Base-by-base conservation (phyloP, 2,329 filamentous ascomycete genomes). In the Davidsoniella australis region DNA sequence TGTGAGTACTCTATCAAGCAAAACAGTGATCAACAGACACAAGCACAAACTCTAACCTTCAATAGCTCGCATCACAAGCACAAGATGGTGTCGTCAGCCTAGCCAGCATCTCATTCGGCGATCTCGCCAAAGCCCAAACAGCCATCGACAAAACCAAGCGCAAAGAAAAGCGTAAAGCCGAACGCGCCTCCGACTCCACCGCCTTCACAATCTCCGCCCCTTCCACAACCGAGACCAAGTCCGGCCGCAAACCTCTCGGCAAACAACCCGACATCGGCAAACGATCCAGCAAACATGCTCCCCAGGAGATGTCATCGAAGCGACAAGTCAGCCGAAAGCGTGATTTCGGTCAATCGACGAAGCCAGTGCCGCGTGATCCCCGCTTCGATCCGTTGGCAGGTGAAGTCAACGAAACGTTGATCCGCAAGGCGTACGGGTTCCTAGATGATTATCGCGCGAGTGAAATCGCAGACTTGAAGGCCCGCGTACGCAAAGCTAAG, bases 81-180 rank as follows among this genome's bases (percentile, higher is more conserved):
- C 47, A 39, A n/a, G 7, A 16, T 29, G 47, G 26, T 18, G 44
- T 29, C 9, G 37, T 38, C 20, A 45, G 72, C 52, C 64, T 71
- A 41, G 67, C 75, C 7, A 69, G 71, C 53, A 77, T 95, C 55
- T 91, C 87, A 20, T 95, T 96, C 59, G 88, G 87, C 54, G 84
- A 85, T n/a, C 70, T 95, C 39, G 85, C 85, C 55, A 85, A 85
- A 68, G 88, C 87, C 1, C 85, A 94, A 66, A 80, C 80, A 38
- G 74, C 78, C 0, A 65, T 94, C 29, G 56, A 59, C 45, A 42
- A 59, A 20, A 52, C 56, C 9, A 49, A 53, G 16, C 59, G 57
- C 20, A 60, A 58, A 51, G 55, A 57, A 46, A 59, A 58, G 45
- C 49, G 58, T 49, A 53, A 56, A 58, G 56, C 38, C 5, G 47